A percentile compares a stretch with the other conserved stretches of the same genome.
phyloP scores from a whole-genome alignment of 257 asterid species.

The Solanum peruvianum region DNA sequence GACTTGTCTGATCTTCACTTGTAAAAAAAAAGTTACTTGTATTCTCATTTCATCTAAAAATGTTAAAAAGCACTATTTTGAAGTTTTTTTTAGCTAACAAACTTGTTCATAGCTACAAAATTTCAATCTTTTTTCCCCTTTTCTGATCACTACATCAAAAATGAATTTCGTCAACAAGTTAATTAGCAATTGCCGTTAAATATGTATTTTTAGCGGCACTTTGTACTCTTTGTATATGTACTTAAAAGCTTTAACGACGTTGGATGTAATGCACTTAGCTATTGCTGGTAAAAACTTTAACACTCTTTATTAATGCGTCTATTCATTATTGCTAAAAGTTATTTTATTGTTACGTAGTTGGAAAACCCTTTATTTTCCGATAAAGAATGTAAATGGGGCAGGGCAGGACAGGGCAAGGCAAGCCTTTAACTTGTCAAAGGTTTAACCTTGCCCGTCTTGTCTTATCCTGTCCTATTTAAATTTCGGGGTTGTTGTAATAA shows the following conservation, averaged over 20 bases:
- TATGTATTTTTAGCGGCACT: too few species aligned
- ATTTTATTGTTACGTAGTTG: background rate
- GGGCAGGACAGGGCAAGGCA: background rate
- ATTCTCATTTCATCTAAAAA: background rate
- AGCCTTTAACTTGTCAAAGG: background rate
- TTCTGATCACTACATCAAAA: too few species aligned
- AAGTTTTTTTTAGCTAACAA: background rate
- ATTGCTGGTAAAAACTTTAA: rapidly evolving
- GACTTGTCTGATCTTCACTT: constrained; percentile 22
- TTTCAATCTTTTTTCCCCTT: background rate
- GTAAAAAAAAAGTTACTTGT: background rate
- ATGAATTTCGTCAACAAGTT: too few species aligned
- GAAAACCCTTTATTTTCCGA: background rate
- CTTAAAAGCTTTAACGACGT: too few species aligned
- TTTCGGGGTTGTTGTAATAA: background rate
- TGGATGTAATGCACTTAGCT: too few species aligned
- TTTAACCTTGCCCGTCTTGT: background rate
- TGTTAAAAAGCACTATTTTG: background rate
- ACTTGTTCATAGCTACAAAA: background rate
- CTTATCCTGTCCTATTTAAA: background rate
- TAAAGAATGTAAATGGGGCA: background rate
- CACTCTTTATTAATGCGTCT: too few species aligned
- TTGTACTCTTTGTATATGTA: too few species aligned
- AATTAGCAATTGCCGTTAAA: too few species aligned
- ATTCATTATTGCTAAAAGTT: too few species aligned